phyloP scores from a whole-genome alignment of 2,329 filamentous ascomycete genomes.

The Beauveria medogensis region DNA sequence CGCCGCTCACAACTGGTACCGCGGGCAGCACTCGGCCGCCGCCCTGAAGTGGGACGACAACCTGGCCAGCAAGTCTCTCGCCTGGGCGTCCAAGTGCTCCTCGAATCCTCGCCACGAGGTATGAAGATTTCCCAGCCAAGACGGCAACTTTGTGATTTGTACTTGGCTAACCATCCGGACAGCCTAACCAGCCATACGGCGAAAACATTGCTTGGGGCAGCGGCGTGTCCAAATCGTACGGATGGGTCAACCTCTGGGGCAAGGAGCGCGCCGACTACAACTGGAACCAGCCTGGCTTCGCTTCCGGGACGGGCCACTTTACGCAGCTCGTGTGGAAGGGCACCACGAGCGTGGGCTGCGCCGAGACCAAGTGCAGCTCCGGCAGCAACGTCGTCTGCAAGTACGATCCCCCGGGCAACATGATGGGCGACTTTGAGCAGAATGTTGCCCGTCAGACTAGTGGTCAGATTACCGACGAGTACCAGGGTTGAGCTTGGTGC shows the following conservation, averaged over 20 bases:
- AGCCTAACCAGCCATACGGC: not conserved
- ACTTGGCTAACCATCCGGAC: not conserved
- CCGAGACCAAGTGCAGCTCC: constrained; percentile 18
- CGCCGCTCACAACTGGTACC: constrained; percentile 9
- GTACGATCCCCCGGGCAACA: constrained; percentile 6
- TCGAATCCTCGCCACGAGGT: constrained; percentile 3
- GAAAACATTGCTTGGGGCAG: constrained; percentile 9
- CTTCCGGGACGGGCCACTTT: constrained; percentile 58
- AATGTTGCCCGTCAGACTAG: constrained; percentile 8
- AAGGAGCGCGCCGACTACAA: constrained; percentile 49
- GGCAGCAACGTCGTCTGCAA: constrained; percentile 6
- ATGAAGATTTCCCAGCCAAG: not conserved
- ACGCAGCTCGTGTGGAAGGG: constrained; percentile 65
- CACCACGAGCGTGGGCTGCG: constrained; percentile 52
- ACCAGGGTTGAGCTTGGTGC: not conserved
- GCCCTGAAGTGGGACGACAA: constrained; percentile 2
- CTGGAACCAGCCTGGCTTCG: constrained; percentile 49
- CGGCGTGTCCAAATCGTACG: not conserved
- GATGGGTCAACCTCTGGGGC: constrained; percentile 8
- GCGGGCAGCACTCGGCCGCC: not conserved
- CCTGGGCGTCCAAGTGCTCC: constrained; percentile 6
- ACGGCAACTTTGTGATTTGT: not conserved
- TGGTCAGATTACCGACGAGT: not conserved
- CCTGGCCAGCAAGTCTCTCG: not conserved
- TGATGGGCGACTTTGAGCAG: not conserved